Base-by-base conservation (phyloP, 2,329 filamentous ascomycete genomes). In the Monosporascus sp. region DNA sequence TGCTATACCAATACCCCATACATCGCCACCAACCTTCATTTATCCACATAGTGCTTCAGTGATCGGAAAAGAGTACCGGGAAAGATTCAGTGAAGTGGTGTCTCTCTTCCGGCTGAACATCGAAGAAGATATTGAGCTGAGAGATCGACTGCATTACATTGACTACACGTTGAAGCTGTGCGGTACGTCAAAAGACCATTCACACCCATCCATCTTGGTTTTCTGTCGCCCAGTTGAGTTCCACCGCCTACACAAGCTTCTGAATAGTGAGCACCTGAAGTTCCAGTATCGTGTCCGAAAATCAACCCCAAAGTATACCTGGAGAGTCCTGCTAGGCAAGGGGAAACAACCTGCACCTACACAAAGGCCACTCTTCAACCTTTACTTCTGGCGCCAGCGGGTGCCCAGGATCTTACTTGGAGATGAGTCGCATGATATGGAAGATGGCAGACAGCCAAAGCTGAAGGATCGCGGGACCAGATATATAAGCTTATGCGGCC, bases 191-290 rank as follows among this genome's bases (percentile, higher is more conserved):
- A 17, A 14, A 27, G 25, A 52, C 7, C 15, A 27, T 24, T 22
- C 37, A 25, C 37, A 34, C 22, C 50, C 50, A 37, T 52, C 50
- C 7, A 52, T 52, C 17, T 5, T 52, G 8, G 50, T 52, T 20
- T 52, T 52, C 38, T 52, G 50, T 15, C 50, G 46, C 36, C 37
- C 20, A n/a, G 25, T 14, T 17, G 50, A 52, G 5, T 44, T 44
- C 25, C 42, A 48, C 18, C 17, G 18, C 6, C 45, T 52, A 15
- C 20, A 31, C 3, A 11, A 15, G 5, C 24, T 52, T 17, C 39
- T 52, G 6, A 22, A 27, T 8, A 46, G 24, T 18, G 22, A 48
- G 6, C 18, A 52, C n/a, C 46, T 52, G 18, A 52, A 34, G 27
- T 27, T 27, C 22, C 50, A 52, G 20, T 52, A 52, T 11, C 22